phyloP scores from a whole-genome alignment of 805 yeast species.

The Kodamaea leandrae region DNA sequence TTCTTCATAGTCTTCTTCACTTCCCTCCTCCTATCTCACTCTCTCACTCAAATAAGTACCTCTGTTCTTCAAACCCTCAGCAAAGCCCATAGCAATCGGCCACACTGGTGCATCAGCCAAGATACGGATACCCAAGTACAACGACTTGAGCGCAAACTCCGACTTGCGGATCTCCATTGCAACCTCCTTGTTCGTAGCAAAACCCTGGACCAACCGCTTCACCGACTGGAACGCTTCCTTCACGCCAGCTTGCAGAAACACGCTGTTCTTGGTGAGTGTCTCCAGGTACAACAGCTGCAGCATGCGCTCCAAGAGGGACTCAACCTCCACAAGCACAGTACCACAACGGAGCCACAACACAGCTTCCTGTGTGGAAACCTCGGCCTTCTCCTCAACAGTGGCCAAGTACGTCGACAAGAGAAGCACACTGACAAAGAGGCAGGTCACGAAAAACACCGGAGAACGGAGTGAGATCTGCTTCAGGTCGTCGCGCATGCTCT shows the following conservation, averaged over 20 bases:
- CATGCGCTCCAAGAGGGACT: constrained; percentile 51
- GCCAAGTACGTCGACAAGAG: constrained; percentile 62
- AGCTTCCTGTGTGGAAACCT: constrained; percentile 18
- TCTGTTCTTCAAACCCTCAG: constrained; percentile 72
- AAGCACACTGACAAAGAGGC: constrained; percentile 61
- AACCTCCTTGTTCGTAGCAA: constrained; percentile 41
- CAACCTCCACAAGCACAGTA: constrained; percentile 57
- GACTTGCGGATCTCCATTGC: constrained; percentile 44
- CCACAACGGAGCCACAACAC: constrained; percentile 60
- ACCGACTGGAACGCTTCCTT: constrained; percentile 11
- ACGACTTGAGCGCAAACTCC: constrained; percentile 53
- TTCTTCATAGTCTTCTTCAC: no score
- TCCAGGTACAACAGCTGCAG: constrained; percentile 53
- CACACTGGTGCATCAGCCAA: constrained; percentile 84
- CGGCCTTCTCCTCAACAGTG: constrained; percentile 43
- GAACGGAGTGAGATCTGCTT: constrained; percentile 68
- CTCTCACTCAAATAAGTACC: constrained; percentile 6
- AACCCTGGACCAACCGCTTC: constrained; percentile 10
- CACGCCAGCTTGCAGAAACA: constrained; percentile 37
- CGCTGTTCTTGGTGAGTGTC: constrained; percentile 57
- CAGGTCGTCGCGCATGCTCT: constrained; percentile 55
- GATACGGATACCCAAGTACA: constrained; percentile 71
- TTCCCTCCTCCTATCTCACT: no score
- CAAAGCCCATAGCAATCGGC: constrained; percentile 78
- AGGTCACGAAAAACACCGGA: constrained; percentile 72